Conservation (phyloP, 768 basidiomycete genomes). For the Tephrocybe sp. region DNA sequence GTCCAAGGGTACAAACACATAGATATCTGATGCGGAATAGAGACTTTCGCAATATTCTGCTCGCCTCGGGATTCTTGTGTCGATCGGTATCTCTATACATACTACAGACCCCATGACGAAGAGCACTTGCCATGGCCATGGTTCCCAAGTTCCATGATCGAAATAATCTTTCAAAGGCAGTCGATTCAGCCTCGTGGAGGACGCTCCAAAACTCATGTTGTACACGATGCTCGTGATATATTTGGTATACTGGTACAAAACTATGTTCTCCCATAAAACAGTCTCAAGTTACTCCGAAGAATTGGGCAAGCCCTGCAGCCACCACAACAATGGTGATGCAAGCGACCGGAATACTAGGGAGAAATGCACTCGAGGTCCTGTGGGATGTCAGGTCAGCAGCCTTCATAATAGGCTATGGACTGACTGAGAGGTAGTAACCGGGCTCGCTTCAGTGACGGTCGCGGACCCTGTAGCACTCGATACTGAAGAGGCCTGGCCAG, state of each 20-base stretch:
- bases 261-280: background rate
- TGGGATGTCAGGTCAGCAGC: background rate
- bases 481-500: slow-evolving; percentile 10
- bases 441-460: background rate
- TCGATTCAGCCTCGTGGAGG: slow-evolving; percentile 2
- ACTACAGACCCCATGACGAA: background rate
- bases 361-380: slow-evolving; percentile 7
- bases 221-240: background rate
- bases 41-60: background rate
- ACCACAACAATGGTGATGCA: slow-evolving; percentile 2
- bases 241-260: background rate
- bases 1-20: slow-evolving; percentile 85
- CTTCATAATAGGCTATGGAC: background rate
- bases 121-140: no score
- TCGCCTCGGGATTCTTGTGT: background rate
- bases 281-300: background rate
- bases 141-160: no score
- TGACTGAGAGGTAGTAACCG: slow-evolving; percentile 8
- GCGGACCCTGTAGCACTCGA: background rate
- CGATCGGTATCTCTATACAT: background rate
- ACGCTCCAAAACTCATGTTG: background rate
- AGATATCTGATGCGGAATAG: slow-evolving; percentile 16
- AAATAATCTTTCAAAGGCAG: background rate
- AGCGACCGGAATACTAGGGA: background rate
- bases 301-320: slow-evolving; percentile 1